Evolutionary conservation across 768 basidiomycete species (phyloP).

Genomic region (Tephrocybe rancida): DNA sequence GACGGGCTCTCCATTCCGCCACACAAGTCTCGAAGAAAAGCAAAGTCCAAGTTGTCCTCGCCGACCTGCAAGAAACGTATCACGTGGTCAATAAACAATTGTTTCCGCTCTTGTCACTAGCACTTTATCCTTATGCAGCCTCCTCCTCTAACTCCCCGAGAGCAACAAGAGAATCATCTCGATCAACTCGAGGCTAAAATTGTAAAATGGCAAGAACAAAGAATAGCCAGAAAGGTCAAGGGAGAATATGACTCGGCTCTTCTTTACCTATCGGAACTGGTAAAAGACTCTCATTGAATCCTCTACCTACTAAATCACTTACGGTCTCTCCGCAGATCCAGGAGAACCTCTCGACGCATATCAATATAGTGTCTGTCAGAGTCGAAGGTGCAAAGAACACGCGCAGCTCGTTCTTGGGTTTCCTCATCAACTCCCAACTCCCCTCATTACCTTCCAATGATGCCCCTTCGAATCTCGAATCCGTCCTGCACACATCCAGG

Average conservation of each 20-base stretch:
- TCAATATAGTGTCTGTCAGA: conserved; percentile 76
- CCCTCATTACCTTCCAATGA: conserved; percentile 11
- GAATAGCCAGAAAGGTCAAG: conserved; percentile 64
- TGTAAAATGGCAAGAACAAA: conserved; percentile 72
- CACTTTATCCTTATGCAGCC: conserved; percentile 31
- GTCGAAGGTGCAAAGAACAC: conserved; percentile 79
- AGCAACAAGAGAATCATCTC: conserved; percentile 61
- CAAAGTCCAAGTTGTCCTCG: neutral
- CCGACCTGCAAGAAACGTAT: neutral
- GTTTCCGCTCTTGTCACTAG: too few relatives aligned
- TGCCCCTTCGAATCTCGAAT: conserved; percentile 48
- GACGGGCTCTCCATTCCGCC: conserved; percentile 29
- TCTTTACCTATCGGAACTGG: conserved; percentile 56
- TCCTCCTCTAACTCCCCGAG: conserved; percentile 58
- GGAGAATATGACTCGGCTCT: conserved; percentile 81
- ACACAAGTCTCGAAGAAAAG: neutral
- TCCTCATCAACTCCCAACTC: conserved; percentile 69
- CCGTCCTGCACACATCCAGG: conserved; percentile 72
- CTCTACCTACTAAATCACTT: neutral
- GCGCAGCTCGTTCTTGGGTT: conserved; percentile 79
- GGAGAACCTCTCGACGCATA: conserved; percentile 63
- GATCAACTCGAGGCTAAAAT: conserved; percentile 55
- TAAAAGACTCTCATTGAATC: conserved; percentile 14
- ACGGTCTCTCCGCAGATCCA: conserved; percentile 50
- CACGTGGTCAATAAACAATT: conserved; percentile 8